phyloP scores from a whole-genome alignment of 2,329 filamentous ascomycete genomes.

The Zelopaecilomyces penicillatus region DNA sequence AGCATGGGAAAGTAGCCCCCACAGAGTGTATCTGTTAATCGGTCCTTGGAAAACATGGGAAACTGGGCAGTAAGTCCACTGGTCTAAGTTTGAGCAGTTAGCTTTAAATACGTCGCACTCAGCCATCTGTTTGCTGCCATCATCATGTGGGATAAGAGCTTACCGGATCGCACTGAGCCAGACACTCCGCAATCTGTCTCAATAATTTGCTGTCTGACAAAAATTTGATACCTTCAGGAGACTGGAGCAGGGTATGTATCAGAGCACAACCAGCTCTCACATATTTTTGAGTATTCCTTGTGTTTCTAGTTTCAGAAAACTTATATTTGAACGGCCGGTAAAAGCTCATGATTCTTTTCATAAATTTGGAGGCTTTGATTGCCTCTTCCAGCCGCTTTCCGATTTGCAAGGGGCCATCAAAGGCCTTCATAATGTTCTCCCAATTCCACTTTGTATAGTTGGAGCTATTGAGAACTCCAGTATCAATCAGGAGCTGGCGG shows the following conservation, averaged over 20 bases:
- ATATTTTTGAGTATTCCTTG: constrained; percentile 89
- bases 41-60: constrained; percentile 80
- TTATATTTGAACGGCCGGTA: constrained; percentile 95
- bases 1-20: constrained; percentile 92
- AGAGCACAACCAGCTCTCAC: constrained; percentile 82
- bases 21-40: constrained; percentile 78
- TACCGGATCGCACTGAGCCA: constrained; percentile 89
- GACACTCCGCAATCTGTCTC: constrained; percentile 87
- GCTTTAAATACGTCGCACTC: constrained; percentile 6
- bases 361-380: constrained; percentile 89
- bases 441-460: constrained; percentile 97
- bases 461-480: constrained; percentile 76
- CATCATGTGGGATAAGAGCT: constrained; percentile 16
- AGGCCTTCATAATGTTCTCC: constrained; percentile 82
- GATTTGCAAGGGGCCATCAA: constrained; percentile 86
- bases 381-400: constrained; percentile 90
- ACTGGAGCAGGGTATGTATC: constrained; percentile 79
- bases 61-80: constrained; percentile 71
- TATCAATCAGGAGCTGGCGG: constrained; percentile 61
- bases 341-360: constrained; percentile 90
- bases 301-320: constrained; percentile 84
- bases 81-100: constrained; percentile 32
- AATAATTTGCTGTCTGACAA: constrained; percentile 87
- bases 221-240: constrained; percentile 74
- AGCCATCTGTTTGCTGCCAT: no score